Percentiles rank a stretch among this genome's conserved stretches.
Evolutionary conservation across 2,329 filamentous ascomycete species (phyloP).

Genomic region (Pseudogymnoascus sp.): DNA sequence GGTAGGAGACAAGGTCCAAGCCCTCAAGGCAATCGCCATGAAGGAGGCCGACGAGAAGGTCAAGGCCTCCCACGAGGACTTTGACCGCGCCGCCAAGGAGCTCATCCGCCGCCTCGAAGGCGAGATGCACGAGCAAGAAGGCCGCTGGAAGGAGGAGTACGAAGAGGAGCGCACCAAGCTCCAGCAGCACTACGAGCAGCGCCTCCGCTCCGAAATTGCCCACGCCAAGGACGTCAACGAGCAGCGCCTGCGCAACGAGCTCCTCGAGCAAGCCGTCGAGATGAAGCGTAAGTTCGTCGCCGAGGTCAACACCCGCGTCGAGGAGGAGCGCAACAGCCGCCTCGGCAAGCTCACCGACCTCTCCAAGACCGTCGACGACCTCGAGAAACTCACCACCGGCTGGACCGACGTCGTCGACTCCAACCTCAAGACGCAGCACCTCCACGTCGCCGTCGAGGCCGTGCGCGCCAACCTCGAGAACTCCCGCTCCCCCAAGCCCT

Average conservation of each 20-base stretch:
- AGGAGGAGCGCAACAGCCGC: slow-evolving; percentile 78
- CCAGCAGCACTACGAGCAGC: slow-evolving; percentile 67
- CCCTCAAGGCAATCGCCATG: slow-evolving; percentile 63
- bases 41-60: slow-evolving; percentile 63
- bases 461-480: slow-evolving; percentile 77
- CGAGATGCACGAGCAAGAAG: slow-evolving; percentile 72
- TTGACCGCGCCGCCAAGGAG: slow-evolving; percentile 78
- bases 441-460: slow-evolving; percentile 91
- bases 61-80: slow-evolving; percentile 54
- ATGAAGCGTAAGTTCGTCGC: slow-evolving; percentile 77
- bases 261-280: slow-evolving; percentile 82
- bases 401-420: slow-evolving; percentile 88
- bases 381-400: slow-evolving; percentile 77
- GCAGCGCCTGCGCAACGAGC: slow-evolving; percentile 71
- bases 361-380: slow-evolving; percentile 65
- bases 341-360: slow-evolving; percentile 80
- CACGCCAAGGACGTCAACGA: slow-evolving; percentile 73
- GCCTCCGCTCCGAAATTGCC: slow-evolving; percentile 69
- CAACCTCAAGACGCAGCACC: slow-evolving; percentile 89
- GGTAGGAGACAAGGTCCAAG: slow-evolving; percentile 69
- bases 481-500: slow-evolving; percentile 66
- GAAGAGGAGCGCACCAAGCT: slow-evolving; percentile 78
- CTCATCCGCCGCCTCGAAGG: slow-evolving; percentile 82
- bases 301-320: slow-evolving; percentile 72
- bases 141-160: slow-evolving; percentile 78